Evolutionary conservation across 1,139 yeast genomes (phyloP).

Genomic region (Wickerhamiella pararugosa): DNA sequence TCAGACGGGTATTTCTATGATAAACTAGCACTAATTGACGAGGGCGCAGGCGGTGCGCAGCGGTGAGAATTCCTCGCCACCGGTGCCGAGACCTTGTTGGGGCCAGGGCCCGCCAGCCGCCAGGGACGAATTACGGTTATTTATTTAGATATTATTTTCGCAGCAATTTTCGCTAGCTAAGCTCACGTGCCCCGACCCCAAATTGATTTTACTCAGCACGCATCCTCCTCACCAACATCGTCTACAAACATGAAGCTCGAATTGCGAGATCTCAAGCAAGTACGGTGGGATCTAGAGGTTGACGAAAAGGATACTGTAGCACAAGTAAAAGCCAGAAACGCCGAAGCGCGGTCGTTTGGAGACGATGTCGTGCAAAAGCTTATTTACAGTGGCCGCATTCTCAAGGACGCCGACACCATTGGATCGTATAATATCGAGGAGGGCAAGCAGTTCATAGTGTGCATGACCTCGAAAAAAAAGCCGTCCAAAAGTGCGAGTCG

Average conservation of each 20-base stretch:
- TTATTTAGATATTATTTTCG: no score
- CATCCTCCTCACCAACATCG: no score
- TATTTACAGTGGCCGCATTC: conserved; percentile 70
- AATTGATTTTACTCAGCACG: no score
- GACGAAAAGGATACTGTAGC: conserved; percentile 55
- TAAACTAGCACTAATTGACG: no score
- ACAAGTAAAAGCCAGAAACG: conserved; percentile 60
- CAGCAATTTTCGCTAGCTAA: no score
- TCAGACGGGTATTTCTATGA: no score
- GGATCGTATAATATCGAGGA: conserved; percentile 55
- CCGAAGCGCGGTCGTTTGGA: conserved; percentile 50
- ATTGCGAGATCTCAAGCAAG: conserved; percentile 86
- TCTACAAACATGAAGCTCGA: conserved; percentile 48
- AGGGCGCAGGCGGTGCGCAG: no score
- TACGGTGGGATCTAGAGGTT: conserved; percentile 66
- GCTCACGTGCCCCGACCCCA: no score
- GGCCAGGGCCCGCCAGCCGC: no score
- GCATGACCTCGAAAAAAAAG: conserved; percentile 57
- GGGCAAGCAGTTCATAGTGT: conserved; percentile 81
- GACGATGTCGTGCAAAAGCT: conserved; percentile 69
- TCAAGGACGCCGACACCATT: conserved; percentile 68
- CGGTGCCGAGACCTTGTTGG: no score
- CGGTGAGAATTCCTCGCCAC: no score
- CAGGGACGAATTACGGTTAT: no score
- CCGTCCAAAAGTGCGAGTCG: conserved; percentile 17